Base-by-base conservation (phyloP, 2,329 filamentous ascomycete genomes). In the Ophiostoma perfectum region DNA sequence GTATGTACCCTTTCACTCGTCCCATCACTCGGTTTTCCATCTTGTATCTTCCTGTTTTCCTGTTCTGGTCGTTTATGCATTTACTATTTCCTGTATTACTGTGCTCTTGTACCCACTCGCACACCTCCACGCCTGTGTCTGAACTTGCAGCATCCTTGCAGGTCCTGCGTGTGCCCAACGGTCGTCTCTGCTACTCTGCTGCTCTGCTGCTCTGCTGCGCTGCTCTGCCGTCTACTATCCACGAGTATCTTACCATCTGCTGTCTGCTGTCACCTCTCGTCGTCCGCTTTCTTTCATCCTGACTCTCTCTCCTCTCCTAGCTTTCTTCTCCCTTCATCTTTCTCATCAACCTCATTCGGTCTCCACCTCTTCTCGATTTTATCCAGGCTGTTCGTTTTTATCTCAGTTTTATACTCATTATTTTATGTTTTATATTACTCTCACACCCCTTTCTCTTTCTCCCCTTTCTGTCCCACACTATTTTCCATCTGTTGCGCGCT, bases 81-180 rank as follows among this genome's bases (percentile, higher is more conserved):
- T 27, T 27, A 27, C 27, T 27, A 2, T 27, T 27, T 27, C 27
- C 27, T 27, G 27, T 27, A 27, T 27, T 27, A 27, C 27, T 27
- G 27, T 27, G 27, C 27, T 27, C 27, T 27, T 27, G 27, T 27
- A 27, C 27, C 27, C 27, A 27, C 27, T 27, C 27, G 27, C 27
- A 27, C 27, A 27, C 27, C 27, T 27, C 27, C 27, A 27, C 27
- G 27, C 27, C 27, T 27, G 27, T 27, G 27, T 27, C 27, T 27
- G 39, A 68, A 52, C 49, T 62, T 60, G 2, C 41, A 14, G 64
- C 55, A 69, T 67, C 68, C 65, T 64, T 69, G 67, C 39, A 69
- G 64, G 42, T 44, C 27, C 27, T 66, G 65, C 47, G 18, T 55
- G 62, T 67, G 62, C 68, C 63, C 66, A 68, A 70, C 66, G 64